Evolutionary conservation across 176 grass and related monocot genomes (phyloP).

Genomic region (Aegilops bicornis): DNA sequence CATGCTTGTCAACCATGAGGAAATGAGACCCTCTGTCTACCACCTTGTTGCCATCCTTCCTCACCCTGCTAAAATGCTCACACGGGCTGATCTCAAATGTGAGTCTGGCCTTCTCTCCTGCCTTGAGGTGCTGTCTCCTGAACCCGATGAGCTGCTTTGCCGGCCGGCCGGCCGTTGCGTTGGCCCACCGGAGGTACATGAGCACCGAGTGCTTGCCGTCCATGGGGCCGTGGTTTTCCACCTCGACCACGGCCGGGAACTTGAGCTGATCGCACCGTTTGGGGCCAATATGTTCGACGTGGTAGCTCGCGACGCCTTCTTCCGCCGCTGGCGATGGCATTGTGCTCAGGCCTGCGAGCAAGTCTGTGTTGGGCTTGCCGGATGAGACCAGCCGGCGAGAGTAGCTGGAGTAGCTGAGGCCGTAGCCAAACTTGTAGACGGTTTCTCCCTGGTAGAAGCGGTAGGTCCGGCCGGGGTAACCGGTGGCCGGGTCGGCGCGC

Average conservation of each 20-base stretch:
- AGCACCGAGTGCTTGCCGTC: conserved; percentile 63
- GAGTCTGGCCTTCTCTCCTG: conserved; percentile 29
- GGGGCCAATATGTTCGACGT: conserved; percentile 17
- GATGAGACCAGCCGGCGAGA: not conserved
- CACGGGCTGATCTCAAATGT: conserved; percentile 54
- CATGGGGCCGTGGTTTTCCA: conserved; percentile 66
- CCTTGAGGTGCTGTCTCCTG: conserved; percentile 49
- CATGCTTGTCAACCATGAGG: conserved; percentile 46
- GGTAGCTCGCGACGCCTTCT: not conserved
- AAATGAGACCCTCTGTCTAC: conserved; percentile 66
- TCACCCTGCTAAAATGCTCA: conserved; percentile 56
- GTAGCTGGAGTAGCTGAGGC: conserved; percentile 67
- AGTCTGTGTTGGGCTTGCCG: not conserved
- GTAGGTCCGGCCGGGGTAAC: conserved; percentile 76
- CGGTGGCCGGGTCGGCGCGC: conserved; percentile 45
- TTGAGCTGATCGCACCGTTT: conserved; percentile 40
- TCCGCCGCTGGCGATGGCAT: not conserved
- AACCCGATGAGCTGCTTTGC: conserved; percentile 52
- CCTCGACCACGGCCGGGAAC: conserved; percentile 39
- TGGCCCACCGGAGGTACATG: conserved; percentile 54
- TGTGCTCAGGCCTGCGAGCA: conserved; percentile 14
- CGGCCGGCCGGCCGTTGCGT: not conserved
- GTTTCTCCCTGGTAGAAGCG: conserved; percentile 66
- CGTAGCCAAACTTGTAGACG: conserved; percentile 61
- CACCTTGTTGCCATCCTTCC: conserved; percentile 53